phyloP scores from a whole-genome alignment of 495 filamentous ascomycete genomes.

The Neurospora sp. region DNA sequence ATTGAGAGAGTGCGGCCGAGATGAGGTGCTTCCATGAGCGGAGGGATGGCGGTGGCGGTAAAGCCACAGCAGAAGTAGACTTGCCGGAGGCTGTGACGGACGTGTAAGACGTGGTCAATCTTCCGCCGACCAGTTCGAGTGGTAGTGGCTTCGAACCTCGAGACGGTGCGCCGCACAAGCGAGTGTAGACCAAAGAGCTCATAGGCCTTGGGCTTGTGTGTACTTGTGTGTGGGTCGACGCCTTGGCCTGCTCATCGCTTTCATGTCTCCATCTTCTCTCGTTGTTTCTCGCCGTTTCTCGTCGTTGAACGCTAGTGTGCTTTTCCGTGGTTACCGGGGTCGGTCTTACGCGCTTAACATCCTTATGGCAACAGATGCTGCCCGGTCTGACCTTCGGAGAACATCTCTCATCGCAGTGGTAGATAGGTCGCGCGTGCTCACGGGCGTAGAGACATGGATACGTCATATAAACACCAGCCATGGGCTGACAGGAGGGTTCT shows the following conservation, averaged over 20 bases:
- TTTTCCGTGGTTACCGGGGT: background rate
- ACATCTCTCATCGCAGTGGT: background rate
- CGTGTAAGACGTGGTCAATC: background rate
- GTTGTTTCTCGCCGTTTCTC: background rate
- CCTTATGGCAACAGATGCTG: background rate
- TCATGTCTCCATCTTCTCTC: too few relatives aligned
- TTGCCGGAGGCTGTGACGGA: background rate
- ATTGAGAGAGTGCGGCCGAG: background rate
- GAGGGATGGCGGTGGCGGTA: background rate
- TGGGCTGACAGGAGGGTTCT: background rate
- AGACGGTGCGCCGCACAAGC: background rate
- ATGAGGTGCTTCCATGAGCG: background rate
- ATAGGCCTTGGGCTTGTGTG: background rate
- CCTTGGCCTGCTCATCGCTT: background rate
- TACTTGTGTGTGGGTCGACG: background rate
- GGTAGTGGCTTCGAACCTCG: background rate
- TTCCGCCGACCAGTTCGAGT: accelerated
- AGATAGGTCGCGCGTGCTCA: background rate
- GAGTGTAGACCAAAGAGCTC: background rate
- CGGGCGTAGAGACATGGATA: accelerated
- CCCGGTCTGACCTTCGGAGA: background rate
- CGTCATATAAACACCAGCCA: background rate
- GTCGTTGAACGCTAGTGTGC: background rate
- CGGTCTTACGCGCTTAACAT: background rate
- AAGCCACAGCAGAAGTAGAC: background rate